Conservation (phyloP, 2,329 filamentous ascomycete genomes). For the Apiospora pterosperma region DNA sequence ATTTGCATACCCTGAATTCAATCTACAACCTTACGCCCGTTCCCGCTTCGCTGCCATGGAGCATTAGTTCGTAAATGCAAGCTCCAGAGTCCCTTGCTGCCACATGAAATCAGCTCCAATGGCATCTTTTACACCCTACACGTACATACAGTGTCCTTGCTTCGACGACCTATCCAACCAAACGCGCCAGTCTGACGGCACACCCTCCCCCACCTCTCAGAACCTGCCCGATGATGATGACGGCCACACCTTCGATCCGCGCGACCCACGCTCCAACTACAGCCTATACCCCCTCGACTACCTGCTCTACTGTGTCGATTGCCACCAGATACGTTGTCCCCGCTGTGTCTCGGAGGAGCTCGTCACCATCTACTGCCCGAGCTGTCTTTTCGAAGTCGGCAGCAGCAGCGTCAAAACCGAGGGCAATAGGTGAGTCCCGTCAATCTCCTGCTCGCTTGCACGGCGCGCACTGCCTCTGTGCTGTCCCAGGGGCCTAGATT, state of each 20-base stretch:
- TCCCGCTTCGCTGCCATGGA: not conserved
- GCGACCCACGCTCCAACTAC: slow-evolving; percentile 80
- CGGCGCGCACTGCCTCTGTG: not conserved
- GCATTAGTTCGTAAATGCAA: not conserved
- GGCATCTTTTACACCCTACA: slow-evolving; percentile 56
- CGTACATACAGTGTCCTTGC: slow-evolving; percentile 65
- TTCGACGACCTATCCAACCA: slow-evolving; percentile 29
- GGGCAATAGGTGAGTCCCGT: slow-evolving; percentile 73
- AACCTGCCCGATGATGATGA: slow-evolving; percentile 25
- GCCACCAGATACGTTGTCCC: slow-evolving; percentile 91
- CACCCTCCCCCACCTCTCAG: slow-evolving; percentile 13
- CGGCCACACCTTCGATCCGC: slow-evolving; percentile 79
- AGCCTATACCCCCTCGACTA: slow-evolving; percentile 91
- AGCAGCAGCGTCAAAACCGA: slow-evolving; percentile 90
- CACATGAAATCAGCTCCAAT: slow-evolving; percentile 28
- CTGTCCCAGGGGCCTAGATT: not conserved
- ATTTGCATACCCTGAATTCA: not conserved
- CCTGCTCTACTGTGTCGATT: slow-evolving; percentile 95
- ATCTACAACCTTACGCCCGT: not conserved
- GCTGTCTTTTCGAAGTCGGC: slow-evolving; percentile 92
- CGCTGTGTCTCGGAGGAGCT: slow-evolving; percentile 92
- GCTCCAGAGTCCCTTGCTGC: not conserved
- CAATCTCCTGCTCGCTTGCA: not conserved
- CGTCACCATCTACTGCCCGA: slow-evolving; percentile 91
- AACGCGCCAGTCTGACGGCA: slow-evolving; percentile 22